Percentiles rank a stretch among this genome's conserved stretches.
These are phyloP conservation scores for Hypoxylon trugodes DNA, from an alignment of 495 filamentous ascomycete genomes.

Conservation along the genomic window DNA sequence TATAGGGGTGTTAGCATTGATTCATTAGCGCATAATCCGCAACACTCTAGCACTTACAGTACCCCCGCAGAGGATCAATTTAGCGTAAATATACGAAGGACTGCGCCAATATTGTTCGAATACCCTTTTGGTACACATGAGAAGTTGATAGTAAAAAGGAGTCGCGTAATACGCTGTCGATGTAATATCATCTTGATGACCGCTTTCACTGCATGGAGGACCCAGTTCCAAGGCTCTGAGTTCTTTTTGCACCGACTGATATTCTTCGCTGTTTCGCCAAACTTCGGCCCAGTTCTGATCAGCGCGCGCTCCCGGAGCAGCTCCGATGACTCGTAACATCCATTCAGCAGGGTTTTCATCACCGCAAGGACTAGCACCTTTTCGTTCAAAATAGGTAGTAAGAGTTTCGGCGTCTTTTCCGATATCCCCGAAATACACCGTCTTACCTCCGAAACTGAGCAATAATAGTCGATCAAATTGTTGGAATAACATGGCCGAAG, in stretches of 20 bases:
- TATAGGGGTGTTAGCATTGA: background rate
- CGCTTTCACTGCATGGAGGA: slow-evolving; percentile 34
- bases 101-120: slow-evolving; percentile 92
- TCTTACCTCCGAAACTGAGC: slow-evolving; percentile 61
- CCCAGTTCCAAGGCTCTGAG: slow-evolving; percentile 67
- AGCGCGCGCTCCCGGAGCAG: slow-evolving; percentile 76
- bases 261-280: slow-evolving; percentile 81
- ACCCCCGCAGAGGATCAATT: slow-evolving; percentile 63
- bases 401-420: slow-evolving; percentile 42
- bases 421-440: slow-evolving; percentile 64
- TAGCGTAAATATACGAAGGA: slow-evolving; percentile 83
- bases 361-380: slow-evolving; percentile 57
- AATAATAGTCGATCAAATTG: slow-evolving; percentile 61
- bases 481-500: slow-evolving; percentile 74
- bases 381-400: slow-evolving; percentile 59
- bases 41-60: slow-evolving; percentile 44
- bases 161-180: slow-evolving; percentile 54
- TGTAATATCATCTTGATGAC: slow-evolving; percentile 50
- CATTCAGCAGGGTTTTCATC: slow-evolving; percentile 69
- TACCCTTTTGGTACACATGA: slow-evolving; percentile 64
- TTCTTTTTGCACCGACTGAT: slow-evolving; percentile 68
- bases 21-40: too few relatives aligned
- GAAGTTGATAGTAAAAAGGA: slow-evolving; percentile 63
- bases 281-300: slow-evolving; percentile 80
- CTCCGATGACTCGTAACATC: slow-evolving; percentile 94